These are phyloP conservation scores for Mycena epipterygia DNA, from an alignment of 768 basidiomycete species.

Conservation along the genomic window DNA sequence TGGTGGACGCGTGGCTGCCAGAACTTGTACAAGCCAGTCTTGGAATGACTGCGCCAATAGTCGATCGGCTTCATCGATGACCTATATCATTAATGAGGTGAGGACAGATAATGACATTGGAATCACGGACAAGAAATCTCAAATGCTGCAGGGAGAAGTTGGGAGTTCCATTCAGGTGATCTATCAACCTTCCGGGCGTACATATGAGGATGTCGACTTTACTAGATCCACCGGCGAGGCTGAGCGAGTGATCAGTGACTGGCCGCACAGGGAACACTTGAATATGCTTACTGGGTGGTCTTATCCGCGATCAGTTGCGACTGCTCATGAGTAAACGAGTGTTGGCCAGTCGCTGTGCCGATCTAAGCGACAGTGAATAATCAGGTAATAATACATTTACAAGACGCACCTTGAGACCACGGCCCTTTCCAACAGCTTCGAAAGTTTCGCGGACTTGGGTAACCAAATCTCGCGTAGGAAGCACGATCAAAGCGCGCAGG, in stretches of 20 bases:
- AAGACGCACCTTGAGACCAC: slow-evolving; percentile 80
- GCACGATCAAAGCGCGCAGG: slow-evolving; percentile 87
- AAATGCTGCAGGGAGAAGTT: slow-evolving; percentile 96
- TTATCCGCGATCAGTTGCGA: slow-evolving; percentile 78
- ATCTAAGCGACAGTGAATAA: slow-evolving; percentile 53
- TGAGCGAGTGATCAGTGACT: slow-evolving; percentile 44
- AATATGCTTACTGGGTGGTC: slow-evolving; percentile 59
- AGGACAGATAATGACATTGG: not conserved
- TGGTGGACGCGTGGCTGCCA: slow-evolving; percentile 73
- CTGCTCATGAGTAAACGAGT: slow-evolving; percentile 95
- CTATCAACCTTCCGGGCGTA: slow-evolving; percentile 95
- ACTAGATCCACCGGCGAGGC: slow-evolving; percentile 87
- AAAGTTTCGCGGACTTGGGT: slow-evolving; percentile 93
- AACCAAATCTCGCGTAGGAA: slow-evolving; percentile 96
- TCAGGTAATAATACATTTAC: not conserved
- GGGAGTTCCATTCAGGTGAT: slow-evolving; percentile 89
- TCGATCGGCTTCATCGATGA: slow-evolving; percentile 99
- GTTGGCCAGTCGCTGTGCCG: slow-evolving; percentile 92
- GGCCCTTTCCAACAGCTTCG: slow-evolving; percentile 86
- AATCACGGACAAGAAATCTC: slow-evolving; percentile 84
- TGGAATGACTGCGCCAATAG: slow-evolving; percentile 96
- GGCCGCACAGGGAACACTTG: not conserved
- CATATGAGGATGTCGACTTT: slow-evolving; percentile 95
- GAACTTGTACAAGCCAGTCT: slow-evolving; percentile 90
- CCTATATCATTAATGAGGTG: slow-evolving; percentile 56